Evolutionary conservation across 177 flowering plant genomes (phyloP).

Genomic region (Tripterygium wilfordii): DNA sequence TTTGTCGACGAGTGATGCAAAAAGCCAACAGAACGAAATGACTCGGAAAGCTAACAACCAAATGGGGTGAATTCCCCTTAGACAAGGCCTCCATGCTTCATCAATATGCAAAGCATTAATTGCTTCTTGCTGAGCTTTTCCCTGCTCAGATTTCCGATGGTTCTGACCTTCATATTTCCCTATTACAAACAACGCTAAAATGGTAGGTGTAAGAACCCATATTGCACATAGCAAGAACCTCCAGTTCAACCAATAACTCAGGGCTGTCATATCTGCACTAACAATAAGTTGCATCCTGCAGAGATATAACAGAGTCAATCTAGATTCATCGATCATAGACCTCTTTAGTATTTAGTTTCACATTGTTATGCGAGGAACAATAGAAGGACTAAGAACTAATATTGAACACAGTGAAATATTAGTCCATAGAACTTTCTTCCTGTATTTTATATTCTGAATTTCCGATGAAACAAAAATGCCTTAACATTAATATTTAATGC

Average conservation of each 20-base stretch:
- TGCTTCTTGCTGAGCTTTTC: conserved; percentile 2
- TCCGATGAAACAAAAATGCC: too few species aligned
- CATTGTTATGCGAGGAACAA: too few species aligned
- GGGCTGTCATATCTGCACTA: conserved; percentile 24
- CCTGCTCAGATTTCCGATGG: conserved; percentile 1
- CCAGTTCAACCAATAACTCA: conserved; percentile 57
- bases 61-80: conserved; percentile 42
- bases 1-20: conserved; percentile 19
- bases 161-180: conserved; percentile 35
- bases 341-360: too few species aligned
- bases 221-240: conserved; percentile 37
- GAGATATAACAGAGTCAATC: too few species aligned
- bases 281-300: conserved; percentile 29
- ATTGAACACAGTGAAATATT: too few species aligned
- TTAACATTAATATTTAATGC: too few species aligned
- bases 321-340: too few species aligned
- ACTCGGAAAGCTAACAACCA: conserved; percentile 43
- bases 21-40: conserved; percentile 36
- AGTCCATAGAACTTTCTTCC: too few species aligned
- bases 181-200: conserved; percentile 29
- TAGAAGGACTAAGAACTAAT: too few species aligned
- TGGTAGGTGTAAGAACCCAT: conserved; percentile 25
- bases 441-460: too few species aligned
- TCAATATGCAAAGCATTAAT: conserved; percentile 17
- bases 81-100: conserved; percentile 54